phyloP scores from a whole-genome alignment of 371 early-diverging fungal species.

The Rhizopus stolonifer region DNA sequence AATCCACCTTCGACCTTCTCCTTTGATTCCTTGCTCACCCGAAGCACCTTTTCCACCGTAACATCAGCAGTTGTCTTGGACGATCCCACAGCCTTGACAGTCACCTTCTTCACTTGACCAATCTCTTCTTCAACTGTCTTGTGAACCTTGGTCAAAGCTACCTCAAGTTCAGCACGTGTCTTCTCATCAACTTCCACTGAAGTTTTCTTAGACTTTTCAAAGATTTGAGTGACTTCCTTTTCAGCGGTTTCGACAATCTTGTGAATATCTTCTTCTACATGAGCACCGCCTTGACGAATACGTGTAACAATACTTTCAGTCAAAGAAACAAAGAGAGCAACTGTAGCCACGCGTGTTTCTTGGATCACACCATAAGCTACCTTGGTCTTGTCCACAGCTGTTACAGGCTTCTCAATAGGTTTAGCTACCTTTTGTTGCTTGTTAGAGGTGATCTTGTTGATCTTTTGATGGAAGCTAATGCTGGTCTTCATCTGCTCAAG shows the following conservation, averaged over 20 bases:
- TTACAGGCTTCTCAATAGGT: slow-evolving; percentile 18
- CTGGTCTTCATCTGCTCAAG: slow-evolving; percentile 27
- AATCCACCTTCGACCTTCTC: slow-evolving; percentile 21
- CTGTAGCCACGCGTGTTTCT: slow-evolving; percentile 22
- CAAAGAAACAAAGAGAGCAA: slow-evolving; percentile 17
- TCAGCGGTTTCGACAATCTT: slow-evolving; percentile 17
- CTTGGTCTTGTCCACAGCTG: slow-evolving; percentile 27
- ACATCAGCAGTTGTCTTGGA: slow-evolving; percentile 12
- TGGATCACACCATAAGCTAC: slow-evolving; percentile 23
- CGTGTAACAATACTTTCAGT: slow-evolving; percentile 20
- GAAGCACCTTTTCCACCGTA: slow-evolving; percentile 15
- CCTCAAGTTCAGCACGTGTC: slow-evolving; percentile 23
- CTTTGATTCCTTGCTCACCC: slow-evolving; percentile 18
- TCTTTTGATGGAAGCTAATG: slow-evolving; percentile 22
- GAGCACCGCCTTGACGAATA: slow-evolving; percentile 20
- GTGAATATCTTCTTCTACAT: slow-evolving; percentile 21
- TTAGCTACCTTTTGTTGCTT: background rate
- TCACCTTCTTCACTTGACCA: slow-evolving; percentile 19
- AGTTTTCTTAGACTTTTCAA: slow-evolving; percentile 18
- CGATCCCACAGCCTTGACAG: slow-evolving; percentile 14
- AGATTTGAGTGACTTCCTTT: slow-evolving; percentile 11
- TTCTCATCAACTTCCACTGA: slow-evolving; percentile 22
- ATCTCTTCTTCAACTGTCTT: slow-evolving; percentile 29
- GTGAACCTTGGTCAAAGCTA: slow-evolving; percentile 21
- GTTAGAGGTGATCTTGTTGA: slow-evolving; percentile 15